A percentile compares a stretch with the other conserved stretches of the same genome.
Conservation (phyloP, 1,284 basidiomycete genomes). For the Caloboletus inedulis region DNA sequence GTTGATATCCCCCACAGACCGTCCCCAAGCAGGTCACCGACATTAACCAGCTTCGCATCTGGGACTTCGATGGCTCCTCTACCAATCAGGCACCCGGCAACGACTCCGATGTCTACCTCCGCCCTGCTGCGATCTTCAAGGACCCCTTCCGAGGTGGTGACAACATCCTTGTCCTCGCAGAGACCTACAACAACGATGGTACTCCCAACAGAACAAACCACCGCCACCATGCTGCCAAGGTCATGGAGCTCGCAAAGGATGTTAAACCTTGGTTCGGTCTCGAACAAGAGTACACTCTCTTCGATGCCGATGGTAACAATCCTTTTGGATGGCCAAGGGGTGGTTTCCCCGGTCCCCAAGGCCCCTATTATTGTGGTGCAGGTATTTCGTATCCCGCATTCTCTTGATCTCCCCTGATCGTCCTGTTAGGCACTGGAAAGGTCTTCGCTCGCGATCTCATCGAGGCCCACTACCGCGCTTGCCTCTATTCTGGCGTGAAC, state of each 20-base stretch:
- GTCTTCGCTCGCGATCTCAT: constrained; percentile 99
- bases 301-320: constrained; percentile 84
- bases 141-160: constrained; percentile 99
- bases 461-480: constrained; percentile 98
- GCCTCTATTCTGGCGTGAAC: constrained; percentile 95
- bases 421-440: constrained; percentile 77
- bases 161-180: constrained; percentile 96
- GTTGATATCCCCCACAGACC: constrained; percentile 49
- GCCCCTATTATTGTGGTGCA: constrained; percentile 99
- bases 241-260: constrained; percentile 87
- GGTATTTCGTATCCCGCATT: constrained; percentile 47
- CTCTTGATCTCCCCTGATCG: constrained; percentile 16
- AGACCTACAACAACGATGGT: constrained; percentile 98
- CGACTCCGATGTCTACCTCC: constrained; percentile 98
- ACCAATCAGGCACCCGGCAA: constrained; percentile 93
- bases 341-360: constrained; percentile 99
- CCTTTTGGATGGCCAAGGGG: constrained; percentile 98
- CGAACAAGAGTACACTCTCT: constrained; percentile 99
- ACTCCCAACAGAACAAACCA: constrained; percentile 98
- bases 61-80: constrained; percentile 99
- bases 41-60: constrained; percentile 84
- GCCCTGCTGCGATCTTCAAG: constrained; percentile 96
- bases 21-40: constrained; percentile 82
- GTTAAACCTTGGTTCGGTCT: constrained; percentile 96
- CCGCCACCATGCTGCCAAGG: constrained; percentile 88